Evolutionary conservation across 441 rosid genomes (phyloP).

Genomic region (Erodium moschatum): DNA sequence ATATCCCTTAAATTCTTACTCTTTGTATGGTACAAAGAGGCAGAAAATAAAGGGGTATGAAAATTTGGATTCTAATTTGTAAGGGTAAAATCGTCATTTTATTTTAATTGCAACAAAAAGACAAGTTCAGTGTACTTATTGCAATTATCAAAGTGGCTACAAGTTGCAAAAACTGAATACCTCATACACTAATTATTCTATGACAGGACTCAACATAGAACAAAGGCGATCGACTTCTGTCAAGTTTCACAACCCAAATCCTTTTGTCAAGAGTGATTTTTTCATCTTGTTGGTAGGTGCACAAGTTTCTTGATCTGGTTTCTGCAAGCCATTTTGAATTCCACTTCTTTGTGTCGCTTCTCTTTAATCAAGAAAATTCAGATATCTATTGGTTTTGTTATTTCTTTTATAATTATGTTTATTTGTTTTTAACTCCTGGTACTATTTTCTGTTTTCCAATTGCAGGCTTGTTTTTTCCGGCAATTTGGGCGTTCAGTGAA

Average conservation of each 20-base stretch:
- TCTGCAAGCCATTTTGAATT: constrained; percentile 1
- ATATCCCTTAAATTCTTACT: too few species aligned
- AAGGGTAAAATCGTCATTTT: too few species aligned
- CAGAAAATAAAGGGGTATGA: too few species aligned
- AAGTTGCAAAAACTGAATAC: too few species aligned
- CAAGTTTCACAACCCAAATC: constrained; percentile 47
- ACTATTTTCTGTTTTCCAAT: constrained; percentile 13
- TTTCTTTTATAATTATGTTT: not conserved
- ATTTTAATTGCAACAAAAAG: too few species aligned
- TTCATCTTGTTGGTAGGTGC: constrained; percentile 71
- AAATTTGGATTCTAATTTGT: too few species aligned
- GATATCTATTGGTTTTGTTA: not conserved
- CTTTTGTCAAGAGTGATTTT: constrained; percentile 42
- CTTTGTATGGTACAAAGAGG: too few species aligned
- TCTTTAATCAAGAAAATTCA: not conserved
- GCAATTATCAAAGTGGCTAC: too few species aligned
- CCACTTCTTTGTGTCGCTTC: not conserved
- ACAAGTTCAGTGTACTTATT: not conserved
- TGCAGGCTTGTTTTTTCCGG: constrained; percentile 74
- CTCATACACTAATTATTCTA: constrained; percentile 13
- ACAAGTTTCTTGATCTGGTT: constrained; percentile 9
- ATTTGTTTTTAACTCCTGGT: not conserved
- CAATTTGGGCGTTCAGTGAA: constrained; percentile 75
- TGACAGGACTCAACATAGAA: constrained; percentile 37
- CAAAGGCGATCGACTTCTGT: constrained; percentile 69